phyloP scores from a whole-genome alignment of 1,284 basidiomycete species.

The Fomes fomentarius region DNA sequence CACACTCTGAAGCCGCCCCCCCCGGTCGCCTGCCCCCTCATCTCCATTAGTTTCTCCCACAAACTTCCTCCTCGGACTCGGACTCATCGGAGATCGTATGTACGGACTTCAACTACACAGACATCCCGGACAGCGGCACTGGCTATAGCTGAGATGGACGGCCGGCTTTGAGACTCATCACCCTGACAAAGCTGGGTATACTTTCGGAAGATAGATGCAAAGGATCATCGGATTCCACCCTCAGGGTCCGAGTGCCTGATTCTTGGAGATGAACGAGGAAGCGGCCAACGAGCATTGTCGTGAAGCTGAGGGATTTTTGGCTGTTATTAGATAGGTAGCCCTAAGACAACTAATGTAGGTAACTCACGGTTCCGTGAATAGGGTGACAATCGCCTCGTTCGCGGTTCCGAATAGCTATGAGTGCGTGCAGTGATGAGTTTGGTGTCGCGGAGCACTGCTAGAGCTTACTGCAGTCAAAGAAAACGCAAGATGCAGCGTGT shows the following conservation, averaged over 20 bases:
- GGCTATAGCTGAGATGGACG: no score
- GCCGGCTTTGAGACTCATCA: no score
- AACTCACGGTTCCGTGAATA: not conserved
- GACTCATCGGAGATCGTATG: no score
- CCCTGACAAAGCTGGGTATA: not conserved
- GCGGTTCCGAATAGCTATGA: not conserved
- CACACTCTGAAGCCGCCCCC: no score
- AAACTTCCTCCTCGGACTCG: no score
- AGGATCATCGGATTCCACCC: not conserved
- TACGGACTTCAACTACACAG: no score
- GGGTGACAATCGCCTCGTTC: not conserved
- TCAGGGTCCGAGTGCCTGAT: not conserved
- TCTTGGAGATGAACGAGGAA: constrained; percentile 7
- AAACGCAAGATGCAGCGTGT: not conserved
- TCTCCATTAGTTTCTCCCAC: no score
- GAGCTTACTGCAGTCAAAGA: not conserved
- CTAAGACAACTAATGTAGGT: not conserved
- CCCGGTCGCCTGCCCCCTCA: no score
- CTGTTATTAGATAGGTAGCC: not conserved
- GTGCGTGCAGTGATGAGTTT: not conserved
- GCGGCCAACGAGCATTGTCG: constrained; percentile 2
- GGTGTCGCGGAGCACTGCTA: no score
- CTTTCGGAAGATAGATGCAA: not conserved
- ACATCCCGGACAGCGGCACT: no score
- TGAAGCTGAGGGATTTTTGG: not conserved